A percentile compares a stretch with the other conserved stretches of the same genome.
phyloP scores from a whole-genome alignment of 2,329 filamentous ascomycete genomes.

The Exserohilum rostratum region DNA sequence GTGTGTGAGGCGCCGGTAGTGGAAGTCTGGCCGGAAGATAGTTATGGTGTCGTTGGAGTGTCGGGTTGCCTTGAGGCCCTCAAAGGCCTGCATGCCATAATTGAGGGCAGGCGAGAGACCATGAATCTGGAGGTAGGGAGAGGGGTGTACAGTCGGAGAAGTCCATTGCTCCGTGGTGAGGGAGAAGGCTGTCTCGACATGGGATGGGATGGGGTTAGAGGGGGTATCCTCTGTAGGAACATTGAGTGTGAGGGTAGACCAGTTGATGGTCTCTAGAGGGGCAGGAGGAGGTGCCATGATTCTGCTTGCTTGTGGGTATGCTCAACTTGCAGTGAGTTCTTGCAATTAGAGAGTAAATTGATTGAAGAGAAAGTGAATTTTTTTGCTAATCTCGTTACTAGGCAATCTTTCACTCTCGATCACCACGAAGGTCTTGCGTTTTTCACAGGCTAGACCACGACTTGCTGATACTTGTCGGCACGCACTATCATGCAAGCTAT shows the following conservation, averaged over 20 bases:
- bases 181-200: slow-evolving; percentile 23
- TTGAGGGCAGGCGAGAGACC: slow-evolving; percentile 29
- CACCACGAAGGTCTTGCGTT: background rate
- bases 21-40: slow-evolving; percentile 40
- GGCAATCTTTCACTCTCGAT: background rate
- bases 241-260: background rate
- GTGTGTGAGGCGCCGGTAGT: slow-evolving; percentile 38
- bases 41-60: slow-evolving; percentile 29
- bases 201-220: slow-evolving; percentile 21
- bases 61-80: slow-evolving; percentile 30
- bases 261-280: background rate
- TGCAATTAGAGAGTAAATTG: no score
- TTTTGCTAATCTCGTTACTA: no score
- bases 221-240: background rate
- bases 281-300: background rate
- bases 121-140: slow-evolving; percentile 25
- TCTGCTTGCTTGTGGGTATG: no score
- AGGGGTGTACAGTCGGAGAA: slow-evolving; percentile 19
- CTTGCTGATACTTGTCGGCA: background rate
- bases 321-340: no score
- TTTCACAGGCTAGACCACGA: background rate
- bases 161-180: slow-evolving; percentile 20
- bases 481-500: background rate
- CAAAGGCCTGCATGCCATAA: slow-evolving; percentile 32
- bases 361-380: no score